Evolutionary conservation across 352 stramenopile genomes (phyloP), one percentile per base, ranked within the genome.

Genomic region (Elongisporangium undulatum): DNA sequence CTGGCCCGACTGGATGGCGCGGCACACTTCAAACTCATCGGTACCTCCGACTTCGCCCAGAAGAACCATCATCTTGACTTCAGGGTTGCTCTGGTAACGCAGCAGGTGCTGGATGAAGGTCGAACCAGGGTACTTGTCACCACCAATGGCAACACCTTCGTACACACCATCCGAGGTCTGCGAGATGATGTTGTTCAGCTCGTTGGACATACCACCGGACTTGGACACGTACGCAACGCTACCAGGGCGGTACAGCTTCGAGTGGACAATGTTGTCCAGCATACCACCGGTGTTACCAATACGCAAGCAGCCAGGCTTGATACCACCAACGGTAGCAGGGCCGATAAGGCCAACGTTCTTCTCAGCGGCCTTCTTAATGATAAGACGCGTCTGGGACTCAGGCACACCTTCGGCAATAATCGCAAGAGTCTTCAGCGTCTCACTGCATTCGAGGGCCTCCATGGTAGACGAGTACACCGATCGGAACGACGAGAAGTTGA

Each of bases 401-500:
- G 96, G 96, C 45, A 99, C 95, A 65, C 96, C 96, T 74, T 99
- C 95, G 21, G 96, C 96, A 66, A 99, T 99, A 71, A 99, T 98
- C 41, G 95, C 96, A 66, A 98, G 91, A 7, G 95, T 98, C 76
- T 97, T 98, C 62, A 99, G 85, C 59, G 91, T 94, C 52, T 85
- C 71, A 61, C 87, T 97, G 75, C 89, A 94, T 58, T 97, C 80
- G n/a, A 99, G 86, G 10, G 87, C 92, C 68, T 99, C 96, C 77
- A 98, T 92, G 2, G 94, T 97, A 29, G 92, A 97, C 64, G 91
- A 93, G 67, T 90, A 98, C 34, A 98, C 96, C 26, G 92, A 98
- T 29, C 96, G 92, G 83, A 98, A 98, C 29, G 96, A 99, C 49
- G 95, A 97, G 67, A 99, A 99, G 80, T 99, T 99, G 55, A 99